Evolutionary conservation across 2,329 filamentous ascomycete genomes (phyloP).

Genomic region (Shiraia sp.): DNA sequence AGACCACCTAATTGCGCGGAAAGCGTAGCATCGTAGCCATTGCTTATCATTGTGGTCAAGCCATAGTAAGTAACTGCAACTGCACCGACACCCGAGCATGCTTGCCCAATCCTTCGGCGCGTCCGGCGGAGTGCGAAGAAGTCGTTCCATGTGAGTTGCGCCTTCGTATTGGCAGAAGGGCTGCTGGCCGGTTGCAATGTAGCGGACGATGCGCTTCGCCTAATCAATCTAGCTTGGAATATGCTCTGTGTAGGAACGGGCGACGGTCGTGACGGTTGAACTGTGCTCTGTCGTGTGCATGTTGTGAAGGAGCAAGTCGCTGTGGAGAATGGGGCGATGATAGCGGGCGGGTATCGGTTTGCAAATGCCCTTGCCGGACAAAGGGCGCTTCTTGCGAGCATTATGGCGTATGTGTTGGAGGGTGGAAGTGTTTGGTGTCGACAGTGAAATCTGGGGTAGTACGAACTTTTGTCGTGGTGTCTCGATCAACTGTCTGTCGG

Average conservation of each 20-base stretch:
- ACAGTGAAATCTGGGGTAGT: background rate
- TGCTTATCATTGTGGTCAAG: constrained; percentile 67
- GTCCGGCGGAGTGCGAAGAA: constrained; percentile 90
- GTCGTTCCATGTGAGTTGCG: constrained; percentile 71
- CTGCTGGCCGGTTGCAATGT: constrained; percentile 17
- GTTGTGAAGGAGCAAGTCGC: constrained; percentile 33
- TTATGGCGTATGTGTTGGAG: constrained; percentile 11
- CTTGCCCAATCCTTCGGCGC: constrained; percentile 80
- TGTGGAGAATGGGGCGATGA: constrained; percentile 27
- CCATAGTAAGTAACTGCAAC: constrained; percentile 65
- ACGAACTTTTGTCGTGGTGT: constrained; percentile 5
- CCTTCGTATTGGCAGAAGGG: constrained; percentile 15
- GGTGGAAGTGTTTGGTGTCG: background rate
- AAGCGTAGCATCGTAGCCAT: constrained; percentile 68
- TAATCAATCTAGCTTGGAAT: constrained; percentile 7
- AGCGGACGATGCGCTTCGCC: constrained; percentile 32
- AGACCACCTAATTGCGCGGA: constrained; percentile 79
- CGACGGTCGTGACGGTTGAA: constrained; percentile 19
- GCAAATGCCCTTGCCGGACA: constrained; percentile 37
- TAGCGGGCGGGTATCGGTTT: constrained; percentile 30
- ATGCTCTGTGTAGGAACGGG: constrained; percentile 12
- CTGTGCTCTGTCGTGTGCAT: constrained; percentile 29
- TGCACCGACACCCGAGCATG: constrained; percentile 71
- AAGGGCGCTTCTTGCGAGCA: constrained; percentile 38
- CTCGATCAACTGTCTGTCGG: background rate